Conservation (phyloP, 495 filamentous ascomycete species). For the Durotheca rogersii region DNA sequence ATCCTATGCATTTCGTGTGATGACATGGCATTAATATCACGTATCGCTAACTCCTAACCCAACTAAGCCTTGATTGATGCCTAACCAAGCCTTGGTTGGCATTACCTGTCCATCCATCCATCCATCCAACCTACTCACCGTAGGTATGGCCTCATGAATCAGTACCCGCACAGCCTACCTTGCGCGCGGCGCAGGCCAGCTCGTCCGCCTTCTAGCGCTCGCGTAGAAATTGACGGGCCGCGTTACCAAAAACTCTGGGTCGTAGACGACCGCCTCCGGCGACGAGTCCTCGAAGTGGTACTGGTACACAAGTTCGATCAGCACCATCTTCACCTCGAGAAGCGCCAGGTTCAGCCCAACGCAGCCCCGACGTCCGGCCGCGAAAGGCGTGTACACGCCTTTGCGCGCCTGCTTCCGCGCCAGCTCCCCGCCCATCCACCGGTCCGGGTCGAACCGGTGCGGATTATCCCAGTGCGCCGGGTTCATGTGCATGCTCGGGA, state of each 20-base stretch:
- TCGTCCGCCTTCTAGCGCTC: conserved; percentile 45
- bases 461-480: conserved; percentile 55
- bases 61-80: too few relatives aligned
- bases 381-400: conserved; percentile 55
- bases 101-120: too few relatives aligned
- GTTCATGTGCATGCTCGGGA: conserved; percentile 57
- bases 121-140: too few relatives aligned
- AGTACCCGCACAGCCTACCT: too few relatives aligned
- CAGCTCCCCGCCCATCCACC: conserved; percentile 57
- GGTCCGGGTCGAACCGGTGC: conserved; percentile 52
- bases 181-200: too few relatives aligned
- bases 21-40: too few relatives aligned
- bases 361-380: conserved; percentile 50
- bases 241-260: conserved; percentile 59
- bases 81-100: too few relatives aligned
- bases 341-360: conserved; percentile 63
- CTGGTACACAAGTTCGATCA: conserved; percentile 53
- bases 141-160: too few relatives aligned
- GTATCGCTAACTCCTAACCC: too few relatives aligned
- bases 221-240: conserved; percentile 58
- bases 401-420: conserved; percentile 48
- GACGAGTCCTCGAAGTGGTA: conserved; percentile 48
- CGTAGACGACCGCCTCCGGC: conserved; percentile 53
- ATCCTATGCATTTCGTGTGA: too few relatives aligned
- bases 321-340: conserved; percentile 53